Base-by-base conservation (phyloP, 768 basidiomycete species). In the Plicaturopsis crispa region DNA sequence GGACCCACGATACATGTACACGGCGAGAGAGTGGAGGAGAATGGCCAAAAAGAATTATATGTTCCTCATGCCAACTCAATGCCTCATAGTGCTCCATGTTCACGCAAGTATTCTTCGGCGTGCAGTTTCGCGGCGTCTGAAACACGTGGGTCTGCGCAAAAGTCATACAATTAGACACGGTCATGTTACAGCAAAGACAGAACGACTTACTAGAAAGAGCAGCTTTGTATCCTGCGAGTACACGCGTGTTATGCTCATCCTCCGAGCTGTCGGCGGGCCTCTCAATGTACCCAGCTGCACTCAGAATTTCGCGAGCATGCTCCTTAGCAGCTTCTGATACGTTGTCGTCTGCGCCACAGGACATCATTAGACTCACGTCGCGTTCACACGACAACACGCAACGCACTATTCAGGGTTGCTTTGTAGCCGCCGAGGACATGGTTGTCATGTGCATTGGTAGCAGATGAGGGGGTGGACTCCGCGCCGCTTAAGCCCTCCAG, bases 181-280 rank as follows among this genome's bases (percentile, higher is more conserved):
- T 16, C 17, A 36, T 45, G 24, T 11, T 2, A 6, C 13, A 14
- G 14, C 6, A 7, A 13, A 3, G 36, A 0, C 12, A 3, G 5
- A 6, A 7, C 31, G 14, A 46, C 68, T 33, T 43, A 75, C 75
- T 78, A 35, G 55, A 46, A 2, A 78, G 48, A 1, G 75, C 66
- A 20, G 76, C 73, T 44, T 78, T 78, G 52, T 75, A 75, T 7
- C 75, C 75, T 0, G 63, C 75, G 4, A 72, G 49, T 30, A 78
- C 72, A 24, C 67, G 72, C 2, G 49, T 63, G 35, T 57, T 43
- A 37, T 75, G 72, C 45, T 67, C 61, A 20, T 64, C 61, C 8
- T 65, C 55, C 3, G 38, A 44, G 13, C 55, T 53, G 0, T 49
- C 58, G 0, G 57, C 55, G 0, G 52, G 42, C 26, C 52, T 52